phyloP scores from a whole-genome alignment of 305 asterid species.

The Solanum hybrid region DNA sequence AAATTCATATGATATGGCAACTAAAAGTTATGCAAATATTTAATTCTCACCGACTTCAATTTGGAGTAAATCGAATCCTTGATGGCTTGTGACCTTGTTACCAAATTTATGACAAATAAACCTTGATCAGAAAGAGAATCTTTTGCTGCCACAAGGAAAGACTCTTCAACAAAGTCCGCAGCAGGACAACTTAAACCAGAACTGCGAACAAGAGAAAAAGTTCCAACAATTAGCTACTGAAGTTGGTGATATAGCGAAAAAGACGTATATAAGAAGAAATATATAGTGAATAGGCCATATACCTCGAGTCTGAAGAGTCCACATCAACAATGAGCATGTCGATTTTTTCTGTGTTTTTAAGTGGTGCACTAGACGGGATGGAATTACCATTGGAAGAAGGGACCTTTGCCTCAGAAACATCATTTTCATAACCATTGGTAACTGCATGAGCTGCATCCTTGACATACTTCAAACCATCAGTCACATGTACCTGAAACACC shows the following conservation, averaged over 20 bases:
- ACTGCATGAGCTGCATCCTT: constrained; percentile 31
- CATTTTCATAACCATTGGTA: neutral
- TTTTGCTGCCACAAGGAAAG: constrained; percentile 57
- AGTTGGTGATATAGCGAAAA: neutral
- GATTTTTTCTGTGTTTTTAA: constrained; percentile 22
- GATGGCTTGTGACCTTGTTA: constrained; percentile 64
- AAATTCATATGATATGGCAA: neutral
- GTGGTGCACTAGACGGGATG: constrained; percentile 22
- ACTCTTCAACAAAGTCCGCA: constrained; percentile 64
- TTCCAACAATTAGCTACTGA: neutral
- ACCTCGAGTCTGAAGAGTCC: constrained; percentile 88
- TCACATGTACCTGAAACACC: constrained; percentile 47
- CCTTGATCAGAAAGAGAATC: constrained; percentile 74
- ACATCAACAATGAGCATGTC: constrained; percentile 84
- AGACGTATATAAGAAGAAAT: neutral
- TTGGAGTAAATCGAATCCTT: constrained; percentile 55
- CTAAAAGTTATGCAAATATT: neutral
- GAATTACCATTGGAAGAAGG: constrained; percentile 10
- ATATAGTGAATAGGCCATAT: neutral
- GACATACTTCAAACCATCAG: constrained; percentile 68
- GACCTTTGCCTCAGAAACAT: constrained; percentile 3
- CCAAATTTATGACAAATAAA: constrained; percentile 69
- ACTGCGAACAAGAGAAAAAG: constrained; percentile 27
- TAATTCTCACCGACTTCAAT: constrained; percentile 51
- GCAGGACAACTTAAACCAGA: constrained; percentile 92